Base-by-base conservation (phyloP, 2,329 filamentous ascomycete species). In the Penicillium italicum region DNA sequence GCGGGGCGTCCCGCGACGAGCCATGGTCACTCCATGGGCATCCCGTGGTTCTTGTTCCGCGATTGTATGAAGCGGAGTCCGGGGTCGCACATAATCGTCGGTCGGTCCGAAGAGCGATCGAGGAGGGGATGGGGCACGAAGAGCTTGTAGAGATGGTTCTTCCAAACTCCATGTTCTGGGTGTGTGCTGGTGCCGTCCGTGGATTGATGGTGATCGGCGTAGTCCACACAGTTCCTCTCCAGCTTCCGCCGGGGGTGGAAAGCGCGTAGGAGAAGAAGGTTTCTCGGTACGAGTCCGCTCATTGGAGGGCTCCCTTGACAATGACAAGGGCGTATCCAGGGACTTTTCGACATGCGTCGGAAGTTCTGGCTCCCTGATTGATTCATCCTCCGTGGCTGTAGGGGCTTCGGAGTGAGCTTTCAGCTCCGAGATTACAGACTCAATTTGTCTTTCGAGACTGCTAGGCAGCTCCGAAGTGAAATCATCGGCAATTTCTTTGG, bases 31-130 rank as follows among this genome's bases (percentile, higher is more conserved):
- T 72, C 43, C 75, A 72, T 52, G 77, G 22, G 60, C 61, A 37
- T 61, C 62, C 50, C 53, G 60, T 56, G 78, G 76, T 53, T 74
- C 76, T 50, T 76, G 65, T 66, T 85, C 82, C 31, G 74, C 75
- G 60, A 85, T 84, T 1, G 80, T 74, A 20, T 79, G 76, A 9
- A 85, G 77, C 24, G 74, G 72, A 50, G 69, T 74, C 41, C 70
- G 71, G 33, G 74, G 69, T 30, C 75, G 75, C 20, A 72, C 71
- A 45, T 66, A 54, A 10, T 64, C 33, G 28, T 68, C 69, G 33
- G 63, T 62, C 26, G 69, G 72, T 38, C 67, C 72, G 51, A 71
- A 74, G 44, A 73, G 59, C 48, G 70, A 74, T 20, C 62, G 63
- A 33, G 73, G 67, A 16, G 66, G 66, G 10, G 75, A 62, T 28